A percentile compares a stretch with the other conserved stretches of the same genome.
These are phyloP conservation scores for Venturia effusa DNA, from an alignment of 2,329 filamentous ascomycete species.

Conservation along the genomic window DNA sequence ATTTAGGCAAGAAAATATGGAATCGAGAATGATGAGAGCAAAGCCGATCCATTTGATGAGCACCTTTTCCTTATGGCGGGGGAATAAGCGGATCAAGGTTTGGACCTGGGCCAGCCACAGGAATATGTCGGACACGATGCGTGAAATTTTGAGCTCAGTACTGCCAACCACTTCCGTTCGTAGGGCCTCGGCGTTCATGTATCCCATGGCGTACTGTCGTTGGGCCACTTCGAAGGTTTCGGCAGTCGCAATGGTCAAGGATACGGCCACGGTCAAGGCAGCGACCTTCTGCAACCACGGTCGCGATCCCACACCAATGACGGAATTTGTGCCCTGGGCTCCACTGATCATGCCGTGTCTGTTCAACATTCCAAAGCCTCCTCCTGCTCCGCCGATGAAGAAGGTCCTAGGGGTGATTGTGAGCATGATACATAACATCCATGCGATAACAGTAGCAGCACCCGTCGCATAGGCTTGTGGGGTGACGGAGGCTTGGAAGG, in stretches of 20 bases:
- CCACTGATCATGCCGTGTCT: slow-evolving; percentile 77
- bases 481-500: slow-evolving; percentile 88
- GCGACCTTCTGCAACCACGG: slow-evolving; percentile 79
- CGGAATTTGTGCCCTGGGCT: slow-evolving; percentile 47
- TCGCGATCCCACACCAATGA: slow-evolving; percentile 78
- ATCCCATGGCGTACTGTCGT: slow-evolving; percentile 66
- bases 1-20: slow-evolving; percentile 84
- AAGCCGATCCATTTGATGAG: slow-evolving; percentile 99
- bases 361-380: slow-evolving; percentile 62
- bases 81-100: slow-evolving; percentile 89
- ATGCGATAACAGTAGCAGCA: slow-evolving; percentile 80
- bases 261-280: slow-evolving; percentile 57
- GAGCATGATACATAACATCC: slow-evolving; percentile 86
- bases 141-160: slow-evolving; percentile 76
- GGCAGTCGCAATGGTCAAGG: slow-evolving; percentile 83
- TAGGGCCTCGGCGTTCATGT: slow-evolving; percentile 66
- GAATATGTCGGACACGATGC: slow-evolving; percentile 90
- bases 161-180: slow-evolving; percentile 73
- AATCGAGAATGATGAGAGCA: slow-evolving; percentile 79
- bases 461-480: slow-evolving; percentile 90
- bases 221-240: slow-evolving; percentile 83
- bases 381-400: slow-evolving; percentile 62
- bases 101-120: slow-evolving; percentile 96
- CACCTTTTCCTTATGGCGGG: slow-evolving; percentile 91
- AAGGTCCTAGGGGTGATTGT: slow-evolving; percentile 92